Evolutionary conservation across 2,329 filamentous ascomycete species (phyloP).

Genomic region (Mycogone perniciosa): DNA sequence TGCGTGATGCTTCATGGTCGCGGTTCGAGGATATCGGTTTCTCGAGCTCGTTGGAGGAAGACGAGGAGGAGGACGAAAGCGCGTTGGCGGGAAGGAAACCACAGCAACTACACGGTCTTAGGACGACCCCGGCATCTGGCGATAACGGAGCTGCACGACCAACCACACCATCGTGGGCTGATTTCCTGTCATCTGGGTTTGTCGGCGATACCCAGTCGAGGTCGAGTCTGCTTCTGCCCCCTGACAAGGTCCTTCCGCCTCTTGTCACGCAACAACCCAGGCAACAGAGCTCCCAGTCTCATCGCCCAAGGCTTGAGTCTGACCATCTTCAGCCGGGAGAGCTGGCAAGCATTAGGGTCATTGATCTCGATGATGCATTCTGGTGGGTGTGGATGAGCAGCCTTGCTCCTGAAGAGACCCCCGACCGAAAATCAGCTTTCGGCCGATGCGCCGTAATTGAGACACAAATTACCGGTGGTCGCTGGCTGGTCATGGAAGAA

Average conservation of each 20-base stretch:
- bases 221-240: conserved; percentile 71
- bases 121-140: conserved; percentile 62
- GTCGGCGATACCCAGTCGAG: conserved; percentile 64
- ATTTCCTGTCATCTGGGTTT: conserved; percentile 93
- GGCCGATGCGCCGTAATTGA: conserved; percentile 90
- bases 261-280: conserved; percentile 55
- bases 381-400: conserved; percentile 99
- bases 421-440: conserved; percentile 82
- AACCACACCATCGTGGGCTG: conserved; percentile 95
- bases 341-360: conserved; percentile 79
- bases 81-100: conserved; percentile 34
- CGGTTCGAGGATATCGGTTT: conserved; percentile 95
- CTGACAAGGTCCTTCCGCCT: conserved; percentile 84
- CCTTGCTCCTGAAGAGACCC: conserved; percentile 82
- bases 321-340: conserved; percentile 81
- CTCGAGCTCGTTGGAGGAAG: conserved; percentile 65
- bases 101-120: conserved; percentile 41
- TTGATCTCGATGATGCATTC: conserved; percentile 90
- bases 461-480: conserved; percentile 71
- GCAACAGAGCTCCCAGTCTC: conserved; percentile 81
- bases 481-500: conserved; percentile 94
- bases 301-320: conserved; percentile 64
- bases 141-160: conserved; percentile 63
- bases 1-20: conserved; percentile 89
- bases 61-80: conserved; percentile 57